A percentile compares a stretch with the other conserved stretches of the same genome.
Evolutionary conservation across 2,329 filamentous ascomycete species (phyloP).

Genomic region (Botrytis elliptica): DNA sequence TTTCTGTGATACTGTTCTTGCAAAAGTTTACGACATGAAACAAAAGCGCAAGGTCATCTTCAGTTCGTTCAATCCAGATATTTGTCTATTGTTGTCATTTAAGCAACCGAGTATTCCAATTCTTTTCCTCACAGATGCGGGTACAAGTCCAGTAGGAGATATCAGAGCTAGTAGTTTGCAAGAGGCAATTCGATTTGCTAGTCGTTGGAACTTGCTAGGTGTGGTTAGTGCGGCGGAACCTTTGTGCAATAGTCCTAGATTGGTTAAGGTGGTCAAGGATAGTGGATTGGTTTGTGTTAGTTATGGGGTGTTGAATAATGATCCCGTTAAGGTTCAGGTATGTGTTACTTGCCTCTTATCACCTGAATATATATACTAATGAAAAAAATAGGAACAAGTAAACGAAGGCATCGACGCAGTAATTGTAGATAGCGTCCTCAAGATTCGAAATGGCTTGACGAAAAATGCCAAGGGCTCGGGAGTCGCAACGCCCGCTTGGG

Average conservation of each 20-base stretch:
- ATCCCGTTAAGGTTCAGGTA: slow-evolving; percentile 81
- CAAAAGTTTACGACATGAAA: slow-evolving; percentile 83
- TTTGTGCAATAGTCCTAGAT: slow-evolving; percentile 80
- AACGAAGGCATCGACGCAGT: slow-evolving; percentile 96
- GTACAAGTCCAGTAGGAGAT: slow-evolving; percentile 77
- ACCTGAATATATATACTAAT: slow-evolving; percentile 10
- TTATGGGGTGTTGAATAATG: slow-evolving; percentile 89
- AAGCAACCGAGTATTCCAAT: slow-evolving; percentile 98
- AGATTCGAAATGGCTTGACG: slow-evolving; percentile 80
- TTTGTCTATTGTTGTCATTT: slow-evolving; percentile 89
- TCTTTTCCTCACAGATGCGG: slow-evolving; percentile 89
- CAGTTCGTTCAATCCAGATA: slow-evolving; percentile 95
- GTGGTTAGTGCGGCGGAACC: slow-evolving; percentile 88
- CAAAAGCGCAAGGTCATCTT: slow-evolving; percentile 90
- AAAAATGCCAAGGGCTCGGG: slow-evolving; percentile 32
- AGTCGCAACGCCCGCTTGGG: slow-evolving; percentile 4
- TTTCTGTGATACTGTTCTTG: slow-evolving; percentile 90
- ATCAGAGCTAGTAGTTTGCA: slow-evolving; percentile 88
- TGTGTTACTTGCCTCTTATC: slow-evolving; percentile 37
- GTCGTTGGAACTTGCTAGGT: slow-evolving; percentile 89
- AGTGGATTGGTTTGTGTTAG: slow-evolving; percentile 91
- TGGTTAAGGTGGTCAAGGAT: slow-evolving; percentile 93
- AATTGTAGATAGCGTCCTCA: slow-evolving; percentile 92
- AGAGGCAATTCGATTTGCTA: slow-evolving; percentile 92
- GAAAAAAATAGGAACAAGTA: slow-evolving; percentile 59